Conservation (phyloP, 768 basidiomycete species). For the Lyophyllum decastes region DNA sequence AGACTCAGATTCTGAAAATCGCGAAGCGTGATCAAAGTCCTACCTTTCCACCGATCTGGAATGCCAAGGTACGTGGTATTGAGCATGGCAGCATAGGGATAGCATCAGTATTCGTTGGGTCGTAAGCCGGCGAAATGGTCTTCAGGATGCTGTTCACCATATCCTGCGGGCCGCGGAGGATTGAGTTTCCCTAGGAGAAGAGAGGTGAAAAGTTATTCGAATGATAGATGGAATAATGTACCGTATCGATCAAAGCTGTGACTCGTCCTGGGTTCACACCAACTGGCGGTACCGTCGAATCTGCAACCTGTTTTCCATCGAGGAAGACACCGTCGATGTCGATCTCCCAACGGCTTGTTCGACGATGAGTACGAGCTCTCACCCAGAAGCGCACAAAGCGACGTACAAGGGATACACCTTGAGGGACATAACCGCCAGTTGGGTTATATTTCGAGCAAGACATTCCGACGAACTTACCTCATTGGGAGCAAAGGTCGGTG, state of each 20-base stretch:
- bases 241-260: constrained; percentile 70
- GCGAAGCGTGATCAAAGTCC: not conserved
- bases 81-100: constrained; percentile 47
- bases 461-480: constrained; percentile 42
- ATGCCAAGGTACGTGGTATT: constrained; percentile 54
- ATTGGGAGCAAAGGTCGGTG: constrained; percentile 55
- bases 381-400: not conserved
- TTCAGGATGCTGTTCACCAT: constrained; percentile 53
- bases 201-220: not conserved
- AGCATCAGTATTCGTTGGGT: constrained; percentile 23
- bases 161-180: constrained; percentile 69
- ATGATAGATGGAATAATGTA: constrained; percentile 21
- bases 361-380: not conserved
- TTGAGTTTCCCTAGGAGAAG: constrained; percentile 61
- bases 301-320: constrained; percentile 54
- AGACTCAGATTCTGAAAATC: not conserved
- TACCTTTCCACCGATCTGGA: constrained; percentile 63
- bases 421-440: not conserved
- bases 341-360: constrained; percentile 61
- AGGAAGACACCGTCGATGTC: constrained; percentile 66
- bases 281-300: constrained; percentile 47
- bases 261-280: constrained; percentile 36
- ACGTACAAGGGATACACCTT: constrained; percentile 41
- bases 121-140: constrained; percentile 36
- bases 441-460: not conserved